A percentile compares a stretch with the other conserved stretches of the same genome.
Conservation (phyloP, 2,329 filamentous ascomycete species). For the Cucurbitaria berberidis region DNA sequence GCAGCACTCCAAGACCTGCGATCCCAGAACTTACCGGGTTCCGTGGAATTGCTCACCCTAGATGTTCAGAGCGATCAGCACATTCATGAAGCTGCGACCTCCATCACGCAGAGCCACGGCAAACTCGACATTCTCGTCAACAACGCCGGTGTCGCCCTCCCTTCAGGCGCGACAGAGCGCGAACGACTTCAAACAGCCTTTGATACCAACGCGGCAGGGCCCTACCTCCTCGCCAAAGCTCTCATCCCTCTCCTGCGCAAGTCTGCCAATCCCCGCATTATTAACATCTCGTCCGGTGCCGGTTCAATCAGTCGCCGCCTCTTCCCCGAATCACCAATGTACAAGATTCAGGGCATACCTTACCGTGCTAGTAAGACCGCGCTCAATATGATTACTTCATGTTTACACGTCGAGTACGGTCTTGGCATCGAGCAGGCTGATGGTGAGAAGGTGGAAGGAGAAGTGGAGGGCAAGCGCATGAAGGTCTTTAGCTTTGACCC, state of each 20-base stretch:
- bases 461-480: conserved; percentile 17
- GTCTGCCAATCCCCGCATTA: conserved; percentile 33
- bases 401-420: conserved; percentile 40
- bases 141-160: conserved; percentile 44
- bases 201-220: conserved; percentile 39
- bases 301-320: conserved; percentile 43
- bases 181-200: conserved; percentile 34
- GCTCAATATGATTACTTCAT: conserved; percentile 48
- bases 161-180: conserved; percentile 24
- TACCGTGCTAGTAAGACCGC: conserved; percentile 50
- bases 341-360: conserved; percentile 32
- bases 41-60: conserved; percentile 49
- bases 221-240: conserved; percentile 31
- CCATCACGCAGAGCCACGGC: conserved; percentile 37
- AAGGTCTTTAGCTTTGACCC: conserved; percentile 51
- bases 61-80: conserved; percentile 53
- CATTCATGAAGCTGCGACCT: conserved; percentile 46
- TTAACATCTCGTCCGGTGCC: conserved; percentile 46
- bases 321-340: conserved; percentile 30
- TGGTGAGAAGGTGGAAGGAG: background rate
- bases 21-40: conserved; percentile 34
- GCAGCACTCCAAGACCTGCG: conserved; percentile 34
- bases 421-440: conserved; percentile 16
- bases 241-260: conserved; percentile 26
- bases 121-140: conserved; percentile 49